Conservation (phyloP, 2,329 filamentous ascomycete genomes). For the Cephalotrichum gorgonifer region DNA sequence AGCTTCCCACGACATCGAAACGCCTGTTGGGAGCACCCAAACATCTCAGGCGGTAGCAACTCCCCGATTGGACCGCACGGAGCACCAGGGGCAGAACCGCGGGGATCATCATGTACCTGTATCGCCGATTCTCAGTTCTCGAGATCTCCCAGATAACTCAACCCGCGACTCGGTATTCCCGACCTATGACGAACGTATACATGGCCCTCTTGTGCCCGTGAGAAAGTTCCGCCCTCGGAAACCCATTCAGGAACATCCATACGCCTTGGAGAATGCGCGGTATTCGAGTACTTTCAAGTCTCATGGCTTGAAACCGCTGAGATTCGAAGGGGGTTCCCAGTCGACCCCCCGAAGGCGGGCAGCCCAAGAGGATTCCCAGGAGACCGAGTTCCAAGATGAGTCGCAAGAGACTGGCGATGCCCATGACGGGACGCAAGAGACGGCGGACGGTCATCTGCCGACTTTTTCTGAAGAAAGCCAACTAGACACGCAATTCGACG, state of each 20-base stretch:
- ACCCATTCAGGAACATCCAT: conserved; percentile 51
- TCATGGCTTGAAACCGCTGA: conserved; percentile 43
- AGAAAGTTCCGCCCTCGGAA: conserved; percentile 48
- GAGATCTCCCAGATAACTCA: neutral
- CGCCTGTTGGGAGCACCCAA: no score
- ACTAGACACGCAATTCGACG: neutral
- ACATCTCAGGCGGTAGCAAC: no score
- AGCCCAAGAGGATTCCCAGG: conserved; percentile 29
- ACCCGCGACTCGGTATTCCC: neutral
- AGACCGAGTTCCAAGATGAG: conserved; percentile 40
- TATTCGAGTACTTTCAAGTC: conserved; percentile 42
- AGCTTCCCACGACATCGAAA: no score
- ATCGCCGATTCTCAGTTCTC: neutral
- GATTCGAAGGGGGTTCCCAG: conserved; percentile 23
- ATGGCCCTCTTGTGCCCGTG: conserved; percentile 21
- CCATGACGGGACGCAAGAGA: conserved; percentile 3
- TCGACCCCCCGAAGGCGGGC: conserved; percentile 4
- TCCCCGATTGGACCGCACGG: no score
- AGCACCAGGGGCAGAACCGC: neutral
- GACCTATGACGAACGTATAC: neutral
- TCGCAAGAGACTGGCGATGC: conserved; percentile 28
- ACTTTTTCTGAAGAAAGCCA: conserved; percentile 24
- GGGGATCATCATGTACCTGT: neutral
- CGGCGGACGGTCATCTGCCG: conserved; percentile 10
- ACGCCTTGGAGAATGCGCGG: conserved; percentile 43